A percentile compares a stretch with the other conserved stretches of the same genome.
These are phyloP conservation scores for Brassica cretica DNA, from an alignment of 345 rosid species.

Conservation along the genomic window DNA sequence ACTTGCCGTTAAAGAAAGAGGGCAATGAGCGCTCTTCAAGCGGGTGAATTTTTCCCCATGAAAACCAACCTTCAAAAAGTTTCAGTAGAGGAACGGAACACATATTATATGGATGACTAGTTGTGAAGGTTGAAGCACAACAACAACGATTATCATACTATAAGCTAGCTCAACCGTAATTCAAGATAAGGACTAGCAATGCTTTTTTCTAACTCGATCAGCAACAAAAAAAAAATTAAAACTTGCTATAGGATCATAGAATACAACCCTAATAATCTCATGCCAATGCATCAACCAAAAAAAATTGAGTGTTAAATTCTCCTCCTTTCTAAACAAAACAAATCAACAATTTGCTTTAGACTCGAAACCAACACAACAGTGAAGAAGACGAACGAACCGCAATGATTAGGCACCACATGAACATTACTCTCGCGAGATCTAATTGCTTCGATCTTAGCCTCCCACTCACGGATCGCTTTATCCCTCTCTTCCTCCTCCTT, in stretches of 20 bases:
- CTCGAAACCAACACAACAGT: conserved; percentile 23
- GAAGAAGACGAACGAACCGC: conserved; percentile 58
- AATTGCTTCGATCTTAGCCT: conserved; percentile 70
- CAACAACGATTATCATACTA: background rate
- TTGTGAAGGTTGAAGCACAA: conserved; percentile 1
- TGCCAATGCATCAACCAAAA: background rate
- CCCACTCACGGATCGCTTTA: conserved; percentile 62
- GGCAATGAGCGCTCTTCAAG: conserved; percentile 83
- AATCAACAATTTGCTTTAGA: too few relatives aligned
- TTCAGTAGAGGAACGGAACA: conserved; percentile 3
- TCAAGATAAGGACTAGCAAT: background rate
- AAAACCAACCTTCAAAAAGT: conserved; percentile 81
- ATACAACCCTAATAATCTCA: background rate
- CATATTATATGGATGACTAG: background rate
- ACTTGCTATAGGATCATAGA: background rate
- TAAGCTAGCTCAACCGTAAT: background rate
- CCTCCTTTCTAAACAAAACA: background rate
- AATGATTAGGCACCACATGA: conserved; percentile 88
- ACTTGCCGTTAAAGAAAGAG: conserved; percentile 85
- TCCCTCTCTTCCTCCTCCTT: conserved; percentile 50
- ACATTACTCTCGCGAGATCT: conserved; percentile 73
- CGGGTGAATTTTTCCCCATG: conserved; percentile 78
- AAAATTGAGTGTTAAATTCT: background rate
- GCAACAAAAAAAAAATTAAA: background rate
- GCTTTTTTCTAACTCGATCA: background rate